phyloP scores from a whole-genome alignment of 208 protist genomes.

The Hexamita inflata region DNA sequence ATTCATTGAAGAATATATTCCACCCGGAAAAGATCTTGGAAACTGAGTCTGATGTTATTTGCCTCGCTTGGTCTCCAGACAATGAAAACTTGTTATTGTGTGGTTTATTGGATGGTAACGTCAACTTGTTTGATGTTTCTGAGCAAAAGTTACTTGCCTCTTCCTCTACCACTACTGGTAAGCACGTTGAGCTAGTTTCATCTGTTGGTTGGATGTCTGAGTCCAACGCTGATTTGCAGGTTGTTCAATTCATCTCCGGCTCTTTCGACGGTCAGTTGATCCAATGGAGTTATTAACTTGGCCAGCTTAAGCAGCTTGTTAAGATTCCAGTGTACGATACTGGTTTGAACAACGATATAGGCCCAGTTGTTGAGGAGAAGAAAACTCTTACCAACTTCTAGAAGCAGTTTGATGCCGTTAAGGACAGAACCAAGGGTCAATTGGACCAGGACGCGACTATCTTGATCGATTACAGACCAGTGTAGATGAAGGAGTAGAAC shows the following conservation, averaged over 20 bases:
- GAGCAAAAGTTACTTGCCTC: neutral
- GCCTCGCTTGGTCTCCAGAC: neutral
- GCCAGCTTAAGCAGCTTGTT: too few species aligned
- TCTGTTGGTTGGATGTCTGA: neutral
- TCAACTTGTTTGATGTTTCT: neutral
- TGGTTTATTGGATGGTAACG: constrained; percentile 17
- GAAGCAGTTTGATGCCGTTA: neutral
- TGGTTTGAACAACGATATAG: neutral
- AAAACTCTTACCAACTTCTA: neutral
- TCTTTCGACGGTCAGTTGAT: constrained; percentile 2
- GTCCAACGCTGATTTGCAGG: too few species aligned
- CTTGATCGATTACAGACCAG: neutral
- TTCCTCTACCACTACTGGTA: neutral
- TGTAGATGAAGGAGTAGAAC: neutral
- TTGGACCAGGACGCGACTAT: neutral
- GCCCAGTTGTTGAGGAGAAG: neutral
- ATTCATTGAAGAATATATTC: constrained; percentile 21
- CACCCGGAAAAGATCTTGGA: neutral
- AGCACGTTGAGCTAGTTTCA: neutral
- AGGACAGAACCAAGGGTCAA: neutral
- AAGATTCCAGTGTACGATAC: too few species aligned
- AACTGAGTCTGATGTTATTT: constrained; percentile 4
- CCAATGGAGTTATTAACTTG: too few species aligned
- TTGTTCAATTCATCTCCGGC: neutral
- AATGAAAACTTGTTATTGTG: neutral